phyloP scores from a whole-genome alignment of 169 alveolate species.

The Plasmodium billcollinsi region DNA sequence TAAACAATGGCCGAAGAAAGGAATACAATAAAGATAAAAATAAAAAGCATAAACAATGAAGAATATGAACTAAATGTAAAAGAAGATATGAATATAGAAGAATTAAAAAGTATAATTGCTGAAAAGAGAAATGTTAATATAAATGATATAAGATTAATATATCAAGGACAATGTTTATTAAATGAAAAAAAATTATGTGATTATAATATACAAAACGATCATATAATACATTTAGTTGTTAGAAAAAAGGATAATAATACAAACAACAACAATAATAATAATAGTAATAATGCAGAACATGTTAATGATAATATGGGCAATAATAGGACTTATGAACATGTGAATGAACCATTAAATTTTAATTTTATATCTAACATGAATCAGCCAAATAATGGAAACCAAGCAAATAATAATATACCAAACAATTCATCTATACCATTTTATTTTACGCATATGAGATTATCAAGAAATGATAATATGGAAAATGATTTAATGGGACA shows the following conservation, averaged over 20 bases:
- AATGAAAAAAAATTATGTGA: conserved; percentile 47
- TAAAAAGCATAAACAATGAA: conserved; percentile 54
- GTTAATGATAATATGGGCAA: conserved; percentile 13
- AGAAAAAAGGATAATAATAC: conserved; percentile 43
- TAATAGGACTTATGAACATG: background rate
- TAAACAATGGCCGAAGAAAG: conserved; percentile 34
- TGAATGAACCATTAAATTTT: conserved; percentile 34
- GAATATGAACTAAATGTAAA: conserved; percentile 49
- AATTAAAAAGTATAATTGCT: conserved; percentile 36
- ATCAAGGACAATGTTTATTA: conserved; percentile 64
- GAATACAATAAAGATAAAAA: conserved; percentile 34
- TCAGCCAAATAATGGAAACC: background rate
- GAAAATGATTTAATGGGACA: conserved; percentile 65
- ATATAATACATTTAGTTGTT: conserved; percentile 66
- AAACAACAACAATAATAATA: conserved; percentile 23
- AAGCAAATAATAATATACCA: conserved; percentile 6
- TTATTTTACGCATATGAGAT: conserved; percentile 71
- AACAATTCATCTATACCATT: conserved; percentile 15
- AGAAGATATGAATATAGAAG: conserved; percentile 26
- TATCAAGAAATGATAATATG: conserved; percentile 55
- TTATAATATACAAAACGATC: conserved; percentile 70
- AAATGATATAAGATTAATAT: conserved; percentile 62
- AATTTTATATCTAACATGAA: conserved; percentile 13
- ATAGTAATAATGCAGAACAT: background rate
- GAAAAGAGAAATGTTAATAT: conserved; percentile 40